phyloP scores from a whole-genome alignment of 1,284 basidiomycete genomes.

The Meira nashicola region DNA sequence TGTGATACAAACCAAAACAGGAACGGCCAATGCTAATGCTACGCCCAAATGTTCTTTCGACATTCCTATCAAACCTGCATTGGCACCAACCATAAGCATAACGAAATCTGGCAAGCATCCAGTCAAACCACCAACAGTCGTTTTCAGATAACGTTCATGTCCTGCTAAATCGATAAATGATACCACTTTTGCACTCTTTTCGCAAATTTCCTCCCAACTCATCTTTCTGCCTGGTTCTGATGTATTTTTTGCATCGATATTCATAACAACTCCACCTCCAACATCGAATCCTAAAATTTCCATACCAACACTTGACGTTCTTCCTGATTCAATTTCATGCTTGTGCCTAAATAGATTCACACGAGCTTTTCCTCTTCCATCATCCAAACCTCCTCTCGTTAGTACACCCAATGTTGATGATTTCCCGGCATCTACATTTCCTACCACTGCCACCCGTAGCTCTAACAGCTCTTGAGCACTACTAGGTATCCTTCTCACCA shows the following conservation, averaged over 20 bases:
- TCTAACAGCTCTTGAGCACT: slow-evolving; percentile 59
- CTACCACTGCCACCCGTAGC: slow-evolving; percentile 88
- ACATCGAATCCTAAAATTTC: slow-evolving; percentile 63
- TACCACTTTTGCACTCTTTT: slow-evolving; percentile 82
- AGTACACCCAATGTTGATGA: slow-evolving; percentile 82
- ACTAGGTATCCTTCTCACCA: slow-evolving; percentile 35
- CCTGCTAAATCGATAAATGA: slow-evolving; percentile 67
- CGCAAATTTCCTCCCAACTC: slow-evolving; percentile 89
- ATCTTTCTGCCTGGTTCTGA: slow-evolving; percentile 34
- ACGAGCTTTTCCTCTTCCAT: slow-evolving; percentile 87
- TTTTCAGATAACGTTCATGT: slow-evolving; percentile 60
- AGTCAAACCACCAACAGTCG: slow-evolving; percentile 88
- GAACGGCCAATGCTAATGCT: slow-evolving; percentile 84
- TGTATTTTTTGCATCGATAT: slow-evolving; percentile 17
- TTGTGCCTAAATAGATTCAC: slow-evolving; percentile 92
- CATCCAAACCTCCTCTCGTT: slow-evolving; percentile 74
- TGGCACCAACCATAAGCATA: slow-evolving; percentile 90
- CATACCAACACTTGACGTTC: slow-evolving; percentile 92
- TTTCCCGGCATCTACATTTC: slow-evolving; percentile 81
- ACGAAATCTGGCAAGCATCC: slow-evolving; percentile 93
- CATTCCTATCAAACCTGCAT: slow-evolving; percentile 93
- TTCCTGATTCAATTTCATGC: slow-evolving; percentile 91
- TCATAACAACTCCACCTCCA: slow-evolving; percentile 31
- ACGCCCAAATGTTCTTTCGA: slow-evolving; percentile 89
- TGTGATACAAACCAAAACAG: slow-evolving; percentile 87